A percentile compares a stretch with the other conserved stretches of the same genome.
These are phyloP conservation scores for Talaromyces borbonicus DNA, from an alignment of 495 filamentous ascomycete species.

Conservation along the genomic window DNA sequence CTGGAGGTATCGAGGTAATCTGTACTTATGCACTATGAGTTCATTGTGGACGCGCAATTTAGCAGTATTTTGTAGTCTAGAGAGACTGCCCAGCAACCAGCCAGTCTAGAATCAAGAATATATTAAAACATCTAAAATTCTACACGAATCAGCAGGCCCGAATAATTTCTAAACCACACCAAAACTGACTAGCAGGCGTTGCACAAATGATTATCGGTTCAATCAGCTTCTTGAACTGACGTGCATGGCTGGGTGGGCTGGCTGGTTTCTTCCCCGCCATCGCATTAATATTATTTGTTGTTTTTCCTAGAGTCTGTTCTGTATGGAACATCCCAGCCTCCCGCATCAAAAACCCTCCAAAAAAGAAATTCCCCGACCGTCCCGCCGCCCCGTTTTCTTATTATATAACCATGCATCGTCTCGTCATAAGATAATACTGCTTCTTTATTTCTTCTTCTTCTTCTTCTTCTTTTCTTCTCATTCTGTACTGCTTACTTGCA, in stretches of 20 bases:
- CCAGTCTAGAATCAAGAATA: too few relatives aligned
- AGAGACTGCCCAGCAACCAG: too few relatives aligned
- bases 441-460: neutral
- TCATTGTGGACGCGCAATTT: too few relatives aligned
- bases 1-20: too few relatives aligned
- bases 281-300: neutral
- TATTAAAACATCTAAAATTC: too few relatives aligned
- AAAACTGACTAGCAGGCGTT: neutral
- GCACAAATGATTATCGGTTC: neutral
- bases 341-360: neutral
- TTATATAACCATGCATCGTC: neutral
- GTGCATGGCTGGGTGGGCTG: conserved; percentile 3
- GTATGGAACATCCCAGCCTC: conserved; percentile 4
- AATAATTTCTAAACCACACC: neutral
- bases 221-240: conserved; percentile 1
- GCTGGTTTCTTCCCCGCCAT: neutral
- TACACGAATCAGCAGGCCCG: neutral
- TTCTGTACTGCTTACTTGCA: neutral
- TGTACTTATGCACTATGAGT: too few relatives aligned
- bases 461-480: conserved; percentile 1
- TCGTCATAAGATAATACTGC: conserved; percentile 1
- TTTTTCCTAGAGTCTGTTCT: neutral
- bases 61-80: too few relatives aligned
- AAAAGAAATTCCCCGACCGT: too few relatives aligned
- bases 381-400: neutral